A percentile compares a stretch with the other conserved stretches of the same genome.
Conservation (phyloP, 768 basidiomycete species). For the Lyophyllum semitale region DNA sequence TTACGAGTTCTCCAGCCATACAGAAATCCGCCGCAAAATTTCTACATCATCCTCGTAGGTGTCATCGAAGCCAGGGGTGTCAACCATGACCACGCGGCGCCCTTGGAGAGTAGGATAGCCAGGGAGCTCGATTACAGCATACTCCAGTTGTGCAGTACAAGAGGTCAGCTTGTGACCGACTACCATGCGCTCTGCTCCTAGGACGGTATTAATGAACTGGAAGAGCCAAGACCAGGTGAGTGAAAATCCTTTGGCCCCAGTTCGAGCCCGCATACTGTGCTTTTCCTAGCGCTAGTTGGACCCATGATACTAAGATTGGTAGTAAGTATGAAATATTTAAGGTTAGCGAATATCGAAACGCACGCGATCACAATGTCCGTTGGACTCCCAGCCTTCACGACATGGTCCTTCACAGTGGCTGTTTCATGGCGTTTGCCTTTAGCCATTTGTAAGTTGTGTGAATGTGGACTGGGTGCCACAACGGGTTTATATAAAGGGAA, state of each 20-base stretch:
- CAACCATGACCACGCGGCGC: conserved; percentile 18
- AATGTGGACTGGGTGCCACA: too few relatives aligned
- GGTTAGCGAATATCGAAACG: background rate
- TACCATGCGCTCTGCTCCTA: background rate
- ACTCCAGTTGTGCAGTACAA: background rate
- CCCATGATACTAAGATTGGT: conserved; percentile 19
- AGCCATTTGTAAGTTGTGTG: too few relatives aligned
- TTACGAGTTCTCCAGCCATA: conserved; percentile 16
- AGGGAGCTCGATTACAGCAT: background rate
- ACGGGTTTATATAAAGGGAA: too few relatives aligned
- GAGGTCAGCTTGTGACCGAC: background rate
- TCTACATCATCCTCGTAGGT: conserved; percentile 17
- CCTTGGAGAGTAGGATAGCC: background rate
- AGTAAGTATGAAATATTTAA: too few relatives aligned
- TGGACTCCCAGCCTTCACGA: background rate
- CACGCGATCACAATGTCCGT: background rate
- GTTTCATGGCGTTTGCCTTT: too few relatives aligned
- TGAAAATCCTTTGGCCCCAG: background rate
- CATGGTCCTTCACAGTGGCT: too few relatives aligned
- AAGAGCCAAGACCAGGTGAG: background rate
- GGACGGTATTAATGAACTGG: conserved; percentile 20
- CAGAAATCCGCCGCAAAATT: conserved; percentile 17
- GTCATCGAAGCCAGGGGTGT: conserved; percentile 24
- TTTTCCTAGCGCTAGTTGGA: conserved; percentile 20
- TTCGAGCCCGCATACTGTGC: conserved; percentile 11